Conservation (phyloP, 176 grass and related monocot genomes). For the Musa schizocarpa region DNA sequence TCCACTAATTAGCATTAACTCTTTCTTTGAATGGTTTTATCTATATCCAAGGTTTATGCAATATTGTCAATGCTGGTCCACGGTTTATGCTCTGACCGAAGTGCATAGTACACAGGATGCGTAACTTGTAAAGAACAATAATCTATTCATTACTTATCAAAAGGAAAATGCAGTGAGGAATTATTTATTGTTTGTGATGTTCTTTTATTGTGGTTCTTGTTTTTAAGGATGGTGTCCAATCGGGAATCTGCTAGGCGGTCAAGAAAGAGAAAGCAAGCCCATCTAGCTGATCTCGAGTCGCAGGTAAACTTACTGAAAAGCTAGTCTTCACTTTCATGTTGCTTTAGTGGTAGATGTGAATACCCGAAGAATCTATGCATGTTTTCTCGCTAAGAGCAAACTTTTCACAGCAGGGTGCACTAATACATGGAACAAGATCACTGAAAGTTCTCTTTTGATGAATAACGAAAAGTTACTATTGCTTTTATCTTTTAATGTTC, state of each 20-base stretch:
- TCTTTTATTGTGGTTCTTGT: background rate
- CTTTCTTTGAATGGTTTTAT: too few relatives aligned
- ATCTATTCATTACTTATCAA: background rate
- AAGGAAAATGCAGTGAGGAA: background rate
- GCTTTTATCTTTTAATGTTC: too few relatives aligned
- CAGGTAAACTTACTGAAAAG: constrained; percentile 35
- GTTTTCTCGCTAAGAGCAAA: background rate
- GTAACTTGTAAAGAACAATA: too few relatives aligned
- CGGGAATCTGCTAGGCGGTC: constrained; percentile 82
- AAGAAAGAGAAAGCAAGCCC: constrained; percentile 93
- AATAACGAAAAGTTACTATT: background rate
- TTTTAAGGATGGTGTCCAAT: constrained; percentile 88
- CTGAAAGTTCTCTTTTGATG: background rate
- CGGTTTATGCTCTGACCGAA: too few relatives aligned
- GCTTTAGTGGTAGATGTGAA: background rate
- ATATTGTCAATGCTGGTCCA: too few relatives aligned
- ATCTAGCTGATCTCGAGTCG: constrained; percentile 65
- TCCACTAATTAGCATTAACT: too few relatives aligned
- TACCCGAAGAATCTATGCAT: background rate
- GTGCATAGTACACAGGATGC: too few relatives aligned
- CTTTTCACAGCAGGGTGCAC: background rate
- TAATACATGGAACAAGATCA: background rate
- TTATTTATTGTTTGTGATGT: background rate
- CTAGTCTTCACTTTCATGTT: background rate
- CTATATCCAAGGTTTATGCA: too few relatives aligned